Conservation (phyloP, 1,284 basidiomycete species). For the Pseudozyma flocculosa region DNA sequence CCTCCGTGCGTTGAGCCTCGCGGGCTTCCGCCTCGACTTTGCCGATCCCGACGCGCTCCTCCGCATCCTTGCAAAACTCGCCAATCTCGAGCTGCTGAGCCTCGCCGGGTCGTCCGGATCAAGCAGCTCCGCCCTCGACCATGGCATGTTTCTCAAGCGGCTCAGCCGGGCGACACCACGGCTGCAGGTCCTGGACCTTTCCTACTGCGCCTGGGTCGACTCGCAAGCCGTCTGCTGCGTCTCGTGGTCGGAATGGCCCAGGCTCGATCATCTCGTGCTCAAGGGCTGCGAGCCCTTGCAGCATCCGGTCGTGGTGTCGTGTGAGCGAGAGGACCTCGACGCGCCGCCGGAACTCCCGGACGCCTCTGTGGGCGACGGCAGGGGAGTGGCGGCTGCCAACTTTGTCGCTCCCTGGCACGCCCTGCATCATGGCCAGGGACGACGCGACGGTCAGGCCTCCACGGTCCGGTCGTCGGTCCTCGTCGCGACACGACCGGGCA, state of each 20-base stretch:
- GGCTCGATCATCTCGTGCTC: slow-evolving; percentile 11
- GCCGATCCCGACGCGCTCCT: slow-evolving; percentile 1
- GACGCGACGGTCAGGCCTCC: background rate
- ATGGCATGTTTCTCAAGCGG: slow-evolving; percentile 16
- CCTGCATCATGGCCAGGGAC: background rate
- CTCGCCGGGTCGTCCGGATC: slow-evolving; percentile 15
- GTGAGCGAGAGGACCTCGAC: background rate
- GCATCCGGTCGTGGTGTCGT: background rate
- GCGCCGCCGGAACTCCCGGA: background rate
- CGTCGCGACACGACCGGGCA: background rate
- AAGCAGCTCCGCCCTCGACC: background rate
- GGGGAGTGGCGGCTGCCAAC: background rate
- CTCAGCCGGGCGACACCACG: slow-evolving; percentile 15
- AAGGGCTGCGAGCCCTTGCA: slow-evolving; percentile 8
- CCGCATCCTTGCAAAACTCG: slow-evolving; percentile 8
- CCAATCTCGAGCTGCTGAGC: slow-evolving; percentile 22
- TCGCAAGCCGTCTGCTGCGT: slow-evolving; percentile 16
- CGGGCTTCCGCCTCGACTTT: slow-evolving; percentile 19
- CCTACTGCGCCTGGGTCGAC: slow-evolving; percentile 23
- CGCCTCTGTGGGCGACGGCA: background rate
- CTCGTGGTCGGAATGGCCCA: slow-evolving; percentile 10
- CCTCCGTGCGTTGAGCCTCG: slow-evolving; percentile 21
- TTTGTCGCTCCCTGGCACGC: slow-evolving; percentile 16
- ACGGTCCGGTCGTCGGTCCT: slow-evolving; percentile 7
- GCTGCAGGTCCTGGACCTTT: slow-evolving; percentile 23